These are phyloP conservation scores for Hortiboletus flavorubellus DNA, from an alignment of 768 basidiomycete genomes.

Conservation along the genomic window DNA sequence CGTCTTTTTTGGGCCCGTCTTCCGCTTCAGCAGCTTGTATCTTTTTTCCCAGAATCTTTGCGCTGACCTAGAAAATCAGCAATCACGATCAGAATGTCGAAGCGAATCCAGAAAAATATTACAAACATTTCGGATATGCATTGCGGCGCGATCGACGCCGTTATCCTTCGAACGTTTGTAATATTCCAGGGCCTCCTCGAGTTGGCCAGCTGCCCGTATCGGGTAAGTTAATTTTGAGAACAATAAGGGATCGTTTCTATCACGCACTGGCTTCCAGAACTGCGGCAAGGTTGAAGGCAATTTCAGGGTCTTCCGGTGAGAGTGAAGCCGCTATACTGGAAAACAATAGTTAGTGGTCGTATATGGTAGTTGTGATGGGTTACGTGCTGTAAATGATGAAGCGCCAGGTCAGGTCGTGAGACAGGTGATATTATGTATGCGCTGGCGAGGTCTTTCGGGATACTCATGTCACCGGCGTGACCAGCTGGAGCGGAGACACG, in stretches of 20 bases:
- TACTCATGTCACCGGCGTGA: conserved; percentile 20
- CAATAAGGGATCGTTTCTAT: conserved; percentile 31
- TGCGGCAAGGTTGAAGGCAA: conserved; percentile 87
- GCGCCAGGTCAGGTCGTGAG: conserved; percentile 79
- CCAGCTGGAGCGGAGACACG: conserved; percentile 29
- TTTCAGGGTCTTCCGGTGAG: conserved; percentile 86
- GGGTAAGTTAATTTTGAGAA: conserved; percentile 32
- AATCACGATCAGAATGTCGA: conserved; percentile 11
- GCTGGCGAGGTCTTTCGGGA: conserved; percentile 71
- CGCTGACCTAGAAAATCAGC: conserved; percentile 57
- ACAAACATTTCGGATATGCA: conserved; percentile 80
- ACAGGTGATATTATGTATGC: conserved; percentile 83
- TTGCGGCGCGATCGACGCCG: conserved; percentile 77
- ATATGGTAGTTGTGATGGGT: conserved; percentile 28
- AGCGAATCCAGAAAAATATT: conserved; percentile 17
- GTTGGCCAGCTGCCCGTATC: conserved; percentile 56
- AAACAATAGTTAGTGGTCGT: conserved; percentile 31
- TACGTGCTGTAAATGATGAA: conserved; percentile 76
- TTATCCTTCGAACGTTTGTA: conserved; percentile 76
- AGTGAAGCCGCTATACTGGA: conserved; percentile 77
- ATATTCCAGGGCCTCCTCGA: conserved; percentile 77
- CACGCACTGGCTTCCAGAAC: conserved; percentile 84
- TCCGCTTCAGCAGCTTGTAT: conserved; percentile 37
- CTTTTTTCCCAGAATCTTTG: conserved; percentile 69
- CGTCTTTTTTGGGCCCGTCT: conserved; percentile 31